Evolutionary conservation across 176 grass and related monocot genomes (phyloP).

Genomic region (Triticum aestivum): IWGSC_CS_RefSeq_v2.1 NC_057794.1:432427073-432427572

Average conservation of each 20-base stretch:
- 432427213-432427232: slow-evolving; percentile 76
- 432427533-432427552: slow-evolving; percentile 13
- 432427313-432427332: slow-evolving; percentile 61
- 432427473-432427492: background rate
- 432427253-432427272: slow-evolving; percentile 87
- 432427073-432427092: slow-evolving; percentile 81
- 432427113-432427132: background rate
- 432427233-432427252: slow-evolving; percentile 84
- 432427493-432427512: background rate
- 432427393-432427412: background rate
- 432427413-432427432: background rate
- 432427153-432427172: background rate
- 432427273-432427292: slow-evolving; percentile 87
- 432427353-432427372: slow-evolving; percentile 13
- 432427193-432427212: slow-evolving; percentile 77
- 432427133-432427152: background rate
- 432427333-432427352: background rate
- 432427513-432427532: slow-evolving; percentile 10
- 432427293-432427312: slow-evolving; percentile 59
- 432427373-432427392: background rate
- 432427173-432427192: slow-evolving; percentile 30
- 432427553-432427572: background rate
- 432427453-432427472: background rate
- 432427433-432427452: background rate
- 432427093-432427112: slow-evolving; percentile 67